Evolutionary conservation across 2,329 filamentous ascomycete genomes (phyloP), one percentile per base, ranked within the genome.

Genomic region (Diaporthe velutina): DNA sequence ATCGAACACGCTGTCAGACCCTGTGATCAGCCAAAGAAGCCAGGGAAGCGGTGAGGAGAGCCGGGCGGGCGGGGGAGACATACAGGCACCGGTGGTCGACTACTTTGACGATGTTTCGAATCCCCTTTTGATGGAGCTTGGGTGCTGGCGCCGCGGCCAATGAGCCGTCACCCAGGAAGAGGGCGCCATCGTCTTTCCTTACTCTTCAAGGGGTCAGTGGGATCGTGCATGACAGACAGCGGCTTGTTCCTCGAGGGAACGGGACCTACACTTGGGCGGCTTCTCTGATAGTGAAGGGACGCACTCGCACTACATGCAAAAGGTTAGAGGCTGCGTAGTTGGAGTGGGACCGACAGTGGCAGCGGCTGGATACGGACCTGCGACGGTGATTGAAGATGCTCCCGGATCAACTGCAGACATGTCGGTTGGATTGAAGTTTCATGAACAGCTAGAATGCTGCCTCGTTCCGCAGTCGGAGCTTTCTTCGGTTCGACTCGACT

Each of bases 101-200:
- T 28, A 99, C 96, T 85, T 98, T 98, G 85, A 99, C 94, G 71
- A 99, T 95, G 1, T 95, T 93, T 80, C 96, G 90, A 73, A 99
- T 92, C 10, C 97, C 97, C 80, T 96, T 95, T 79, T 94, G 92
- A 76, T 93, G 91, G 42, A 98, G 89, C 82, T 96, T 98, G 0
- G 96, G 96, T 1, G 95, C 90, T 0, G 96, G 95, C 19, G 90
- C 93, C 60, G 91, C 94, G n/a, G 97, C 97, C 73, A 99, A 89
- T 25, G 96, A 98, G 75, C 97, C 97, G 83, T 99, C 97, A 76
- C 97, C 97, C n/a, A 99, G 90, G 82, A 99, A 99, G 50, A 98
- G 84, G 7, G 95, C 95, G 71, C 93, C 92, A 83, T 98, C 96
- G 79, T 99, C 96, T 80, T 85, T 90, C 81, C 89, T 91, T 70